These are phyloP conservation scores for Triticum urartu DNA, from an alignment of 176 grass and related monocot genomes.

Conservation along the genomic window DNA sequence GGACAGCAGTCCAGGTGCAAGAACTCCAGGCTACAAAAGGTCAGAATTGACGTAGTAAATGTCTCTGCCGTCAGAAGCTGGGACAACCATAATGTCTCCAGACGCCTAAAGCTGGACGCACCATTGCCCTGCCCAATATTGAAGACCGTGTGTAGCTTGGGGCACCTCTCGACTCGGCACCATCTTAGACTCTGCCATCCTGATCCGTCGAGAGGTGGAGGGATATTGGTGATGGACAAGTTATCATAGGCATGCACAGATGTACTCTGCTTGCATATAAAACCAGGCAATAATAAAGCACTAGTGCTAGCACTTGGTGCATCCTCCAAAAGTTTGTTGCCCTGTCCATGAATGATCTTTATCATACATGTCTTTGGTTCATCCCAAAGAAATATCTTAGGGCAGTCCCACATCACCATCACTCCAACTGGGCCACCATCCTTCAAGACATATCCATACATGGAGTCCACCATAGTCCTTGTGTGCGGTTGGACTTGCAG, in stretches of 20 bases:
- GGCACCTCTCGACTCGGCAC: conserved; percentile 26
- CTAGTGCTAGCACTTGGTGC: neutral
- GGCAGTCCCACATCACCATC: neutral
- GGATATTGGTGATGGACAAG: neutral
- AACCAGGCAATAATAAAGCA: neutral
- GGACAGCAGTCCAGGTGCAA: conserved; percentile 23
- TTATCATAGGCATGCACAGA: neutral
- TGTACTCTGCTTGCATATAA: neutral
- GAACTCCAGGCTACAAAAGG: accelerated
- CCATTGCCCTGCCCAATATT: neutral
- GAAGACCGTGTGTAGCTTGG: neutral
- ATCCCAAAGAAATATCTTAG: neutral
- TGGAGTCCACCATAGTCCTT: neutral
- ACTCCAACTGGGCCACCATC: neutral
- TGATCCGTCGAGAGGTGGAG: neutral
- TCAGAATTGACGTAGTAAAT: neutral
- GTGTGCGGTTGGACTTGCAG: neutral
- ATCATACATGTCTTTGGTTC: neutral
- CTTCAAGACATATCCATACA: neutral
- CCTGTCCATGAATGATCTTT: neutral
- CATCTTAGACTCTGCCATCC: accelerated
- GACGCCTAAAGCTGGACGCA: neutral
- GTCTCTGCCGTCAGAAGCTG: neutral
- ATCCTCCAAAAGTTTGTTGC: neutral
- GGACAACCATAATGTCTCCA: neutral